Evolutionary conservation across 148 eudicot species (phyloP).

Genomic region (Fagopyrum tataricum): DNA sequence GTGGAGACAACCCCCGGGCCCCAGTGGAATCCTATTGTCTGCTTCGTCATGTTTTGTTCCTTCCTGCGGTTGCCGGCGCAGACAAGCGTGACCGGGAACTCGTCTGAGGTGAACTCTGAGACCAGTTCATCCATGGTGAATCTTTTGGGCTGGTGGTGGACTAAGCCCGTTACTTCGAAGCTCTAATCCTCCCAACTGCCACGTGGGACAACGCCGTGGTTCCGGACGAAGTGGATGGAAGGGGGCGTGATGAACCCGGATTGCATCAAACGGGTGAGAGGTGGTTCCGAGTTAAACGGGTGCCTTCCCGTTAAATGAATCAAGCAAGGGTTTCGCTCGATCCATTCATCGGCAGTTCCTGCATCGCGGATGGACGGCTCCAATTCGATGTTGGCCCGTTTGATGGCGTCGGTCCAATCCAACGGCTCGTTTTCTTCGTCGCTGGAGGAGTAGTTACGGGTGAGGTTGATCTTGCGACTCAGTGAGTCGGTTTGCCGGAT

Average conservation of each 20-base stretch:
- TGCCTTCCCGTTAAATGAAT: constrained; percentile 84
- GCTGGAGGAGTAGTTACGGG: constrained; percentile 1
- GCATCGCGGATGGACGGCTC: constrained; percentile 66
- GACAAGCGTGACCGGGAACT: constrained; percentile 70
- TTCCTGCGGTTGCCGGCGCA: constrained; percentile 90
- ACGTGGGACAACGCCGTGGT: constrained; percentile 77
- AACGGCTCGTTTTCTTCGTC: constrained; percentile 33
- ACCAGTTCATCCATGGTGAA: constrained; percentile 65
- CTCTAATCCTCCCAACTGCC: constrained; percentile 70
- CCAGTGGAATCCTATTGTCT: constrained; percentile 90
- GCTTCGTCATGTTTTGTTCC: constrained; percentile 78
- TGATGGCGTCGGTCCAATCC: constrained; percentile 23
- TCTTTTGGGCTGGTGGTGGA: constrained; percentile 39
- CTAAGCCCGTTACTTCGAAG: constrained; percentile 67
- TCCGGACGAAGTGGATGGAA: constrained; percentile 81
- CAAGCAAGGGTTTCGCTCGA: constrained; percentile 56
- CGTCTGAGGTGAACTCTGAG: constrained; percentile 46
- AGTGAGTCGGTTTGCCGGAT: constrained; percentile 41
- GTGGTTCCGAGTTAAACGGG: constrained; percentile 89
- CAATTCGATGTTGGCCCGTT: constrained; percentile 42
- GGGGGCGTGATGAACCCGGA: constrained; percentile 92
- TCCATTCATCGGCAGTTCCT: constrained; percentile 79
- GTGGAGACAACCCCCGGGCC: constrained; percentile 76
- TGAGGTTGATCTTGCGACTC: constrained; percentile 27
- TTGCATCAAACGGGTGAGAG: constrained; percentile 70